phyloP scores from a whole-genome alignment of 768 basidiomycete genomes.

The Zangia roseola region DNA sequence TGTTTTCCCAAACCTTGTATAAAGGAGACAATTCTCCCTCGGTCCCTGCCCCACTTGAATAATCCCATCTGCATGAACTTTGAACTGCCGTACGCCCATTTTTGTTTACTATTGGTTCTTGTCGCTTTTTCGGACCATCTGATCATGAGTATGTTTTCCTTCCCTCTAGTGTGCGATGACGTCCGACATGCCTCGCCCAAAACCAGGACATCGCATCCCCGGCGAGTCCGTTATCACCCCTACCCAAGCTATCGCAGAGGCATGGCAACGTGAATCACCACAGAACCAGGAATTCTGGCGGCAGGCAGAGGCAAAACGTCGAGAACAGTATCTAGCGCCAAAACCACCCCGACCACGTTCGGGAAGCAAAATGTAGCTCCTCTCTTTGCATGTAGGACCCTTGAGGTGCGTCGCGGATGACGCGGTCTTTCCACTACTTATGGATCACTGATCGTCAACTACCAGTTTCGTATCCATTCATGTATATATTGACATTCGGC shows the following conservation, averaged over 20 bases:
- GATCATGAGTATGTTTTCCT: constrained; percentile 31
- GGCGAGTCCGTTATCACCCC: constrained; percentile 43
- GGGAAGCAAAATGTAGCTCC: constrained; percentile 54
- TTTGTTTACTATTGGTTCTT: constrained; percentile 29
- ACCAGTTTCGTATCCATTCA: constrained; percentile 31
- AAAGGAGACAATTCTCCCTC: constrained; percentile 27
- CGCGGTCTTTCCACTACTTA: neutral
- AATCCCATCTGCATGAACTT: constrained; percentile 32
- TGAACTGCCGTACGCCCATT: constrained; percentile 38
- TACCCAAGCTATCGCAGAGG: constrained; percentile 64
- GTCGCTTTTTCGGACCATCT: constrained; percentile 21
- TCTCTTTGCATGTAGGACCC: constrained; percentile 13
- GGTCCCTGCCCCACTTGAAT: constrained; percentile 25
- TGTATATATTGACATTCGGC: constrained; percentile 29
- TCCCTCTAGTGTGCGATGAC: constrained; percentile 35
- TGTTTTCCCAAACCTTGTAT: constrained; percentile 33
- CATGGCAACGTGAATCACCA: constrained; percentile 62
- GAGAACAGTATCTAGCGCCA: constrained; percentile 43
- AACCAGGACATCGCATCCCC: constrained; percentile 31
- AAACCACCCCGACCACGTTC: constrained; percentile 35
- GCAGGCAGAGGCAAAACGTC: constrained; percentile 49
- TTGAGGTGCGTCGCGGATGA: constrained; percentile 13
- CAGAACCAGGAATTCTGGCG: constrained; percentile 63
- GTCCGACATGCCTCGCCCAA: constrained; percentile 33
- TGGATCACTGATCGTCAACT: constrained; percentile 4